Percentiles rank a stretch among this genome's conserved stretches.
phyloP scores from a whole-genome alignment of 345 rosid species.

The Reutealis trisperma region DNA sequence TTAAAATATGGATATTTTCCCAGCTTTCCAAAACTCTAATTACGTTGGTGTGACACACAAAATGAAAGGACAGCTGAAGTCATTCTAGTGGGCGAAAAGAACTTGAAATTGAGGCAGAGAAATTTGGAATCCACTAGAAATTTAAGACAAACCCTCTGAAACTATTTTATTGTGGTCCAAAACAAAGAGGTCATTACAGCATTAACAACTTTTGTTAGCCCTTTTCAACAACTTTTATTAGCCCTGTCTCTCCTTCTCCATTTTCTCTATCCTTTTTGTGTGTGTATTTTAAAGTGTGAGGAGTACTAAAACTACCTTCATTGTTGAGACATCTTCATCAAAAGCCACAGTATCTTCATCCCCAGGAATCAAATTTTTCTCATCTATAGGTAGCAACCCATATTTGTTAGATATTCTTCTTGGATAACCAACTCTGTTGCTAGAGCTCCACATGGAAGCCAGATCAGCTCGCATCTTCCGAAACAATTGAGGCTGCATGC shows the following conservation, averaged over 20 bases:
- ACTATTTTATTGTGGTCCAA: background rate
- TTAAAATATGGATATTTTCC: background rate
- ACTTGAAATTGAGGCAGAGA: background rate
- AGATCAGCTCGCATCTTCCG: constrained; percentile 63
- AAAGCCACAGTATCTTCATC: constrained; percentile 18
- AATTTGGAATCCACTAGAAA: background rate
- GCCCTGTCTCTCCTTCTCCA: background rate
- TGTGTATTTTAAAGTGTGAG: background rate
- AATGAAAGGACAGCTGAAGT: background rate
- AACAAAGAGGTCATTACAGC: background rate
- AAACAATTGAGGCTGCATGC: constrained; percentile 65
- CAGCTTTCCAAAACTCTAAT: background rate
- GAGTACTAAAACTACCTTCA: constrained; percentile 44
- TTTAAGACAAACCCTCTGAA: background rate
- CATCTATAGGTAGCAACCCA: constrained; percentile 26
- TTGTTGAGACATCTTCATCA: constrained; percentile 39
- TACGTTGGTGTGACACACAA: background rate
- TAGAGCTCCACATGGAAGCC: constrained; percentile 68
- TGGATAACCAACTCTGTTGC: constrained; percentile 42
- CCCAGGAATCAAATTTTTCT: constrained; percentile 20
- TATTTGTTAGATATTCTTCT: constrained; percentile 47
- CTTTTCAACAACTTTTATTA: too few relatives aligned
- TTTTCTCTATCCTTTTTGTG: background rate
- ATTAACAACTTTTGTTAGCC: background rate
- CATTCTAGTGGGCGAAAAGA: background rate